These are phyloP conservation scores for Aspergillus piperis DNA, from an alignment of 2,329 filamentous ascomycete genomes.

Conservation along the genomic window DNA sequence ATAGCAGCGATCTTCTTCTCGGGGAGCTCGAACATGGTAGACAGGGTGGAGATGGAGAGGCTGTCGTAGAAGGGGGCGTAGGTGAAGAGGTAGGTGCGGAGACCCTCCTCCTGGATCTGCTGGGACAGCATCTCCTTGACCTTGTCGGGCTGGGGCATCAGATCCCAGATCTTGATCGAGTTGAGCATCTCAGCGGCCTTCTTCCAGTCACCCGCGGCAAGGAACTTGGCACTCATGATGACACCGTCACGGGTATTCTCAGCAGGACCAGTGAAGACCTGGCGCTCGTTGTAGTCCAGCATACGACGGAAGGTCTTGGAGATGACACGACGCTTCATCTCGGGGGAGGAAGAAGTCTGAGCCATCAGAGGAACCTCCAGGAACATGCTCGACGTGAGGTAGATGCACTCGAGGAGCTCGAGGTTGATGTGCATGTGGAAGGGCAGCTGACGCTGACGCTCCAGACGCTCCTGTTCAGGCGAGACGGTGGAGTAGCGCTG, in stretches of 20 bases:
- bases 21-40: conserved; percentile 92
- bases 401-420: conserved; percentile 95
- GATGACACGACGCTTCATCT: conserved; percentile 95
- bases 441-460: conserved; percentile 94
- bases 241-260: conserved; percentile 99
- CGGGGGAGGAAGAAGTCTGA: conserved; percentile 92
- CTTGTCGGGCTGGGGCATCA: conserved; percentile 87
- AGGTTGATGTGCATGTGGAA: conserved; percentile 99
- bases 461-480: conserved; percentile 94
- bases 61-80: conserved; percentile 99
- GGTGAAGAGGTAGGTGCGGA: conserved; percentile 97
- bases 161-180: conserved; percentile 99
- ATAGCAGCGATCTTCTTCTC: conserved; percentile 90
- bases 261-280: conserved; percentile 97
- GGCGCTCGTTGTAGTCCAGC: conserved; percentile 98
- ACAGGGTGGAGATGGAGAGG: conserved; percentile 79
- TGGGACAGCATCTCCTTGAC: conserved; percentile 97
- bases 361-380: conserved; percentile 96
- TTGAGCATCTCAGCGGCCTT: conserved; percentile 91
- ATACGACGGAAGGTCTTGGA: conserved; percentile 99
- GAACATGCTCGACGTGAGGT: conserved; percentile 98
- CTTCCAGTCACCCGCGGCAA: conserved; percentile 98
- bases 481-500: conserved; percentile 95
- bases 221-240: conserved; percentile 97
- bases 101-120: conserved; percentile 97